Evolutionary conservation across 2,329 filamentous ascomycete species (phyloP).

Genomic region (Amauroascus niger): DNA sequence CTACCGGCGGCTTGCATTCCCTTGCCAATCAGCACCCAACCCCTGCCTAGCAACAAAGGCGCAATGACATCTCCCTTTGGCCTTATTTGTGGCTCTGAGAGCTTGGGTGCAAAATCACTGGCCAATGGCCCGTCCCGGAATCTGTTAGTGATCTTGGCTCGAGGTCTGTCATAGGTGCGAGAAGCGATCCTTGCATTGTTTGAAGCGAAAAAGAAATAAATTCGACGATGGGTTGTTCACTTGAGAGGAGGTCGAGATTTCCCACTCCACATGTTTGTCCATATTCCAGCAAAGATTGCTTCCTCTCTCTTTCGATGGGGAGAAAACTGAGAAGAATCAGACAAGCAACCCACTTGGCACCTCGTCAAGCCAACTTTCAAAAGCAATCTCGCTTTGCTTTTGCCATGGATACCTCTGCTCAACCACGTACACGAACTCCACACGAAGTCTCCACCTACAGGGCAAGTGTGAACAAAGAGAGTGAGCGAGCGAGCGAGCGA

Average conservation of each 20-base stretch:
- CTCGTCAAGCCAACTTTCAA: slow-evolving; percentile 3
- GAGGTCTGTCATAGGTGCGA: slow-evolving; percentile 3
- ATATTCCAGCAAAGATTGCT: no score
- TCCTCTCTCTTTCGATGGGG: not conserved
- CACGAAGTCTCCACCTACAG: slow-evolving; percentile 1
- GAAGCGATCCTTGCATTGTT: slow-evolving; percentile 10
- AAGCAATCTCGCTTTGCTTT: slow-evolving; percentile 6
- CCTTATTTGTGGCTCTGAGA: slow-evolving; percentile 12
- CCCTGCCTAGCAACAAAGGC: not conserved
- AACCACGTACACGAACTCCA: not conserved
- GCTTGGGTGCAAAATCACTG: slow-evolving; percentile 5
- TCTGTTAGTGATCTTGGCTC: not conserved
- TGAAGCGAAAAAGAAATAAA: not conserved
- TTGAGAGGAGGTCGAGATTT: no score
- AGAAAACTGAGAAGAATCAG: not conserved
- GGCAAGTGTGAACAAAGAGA: not conserved
- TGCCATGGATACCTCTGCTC: slow-evolving; percentile 1
- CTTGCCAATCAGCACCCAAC: slow-evolving; percentile 8
- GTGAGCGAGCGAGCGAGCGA: no score
- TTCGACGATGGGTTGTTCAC: no score
- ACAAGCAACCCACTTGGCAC: slow-evolving; percentile 1
- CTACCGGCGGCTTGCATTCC: slow-evolving; percentile 5
- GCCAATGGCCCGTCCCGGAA: slow-evolving; percentile 1
- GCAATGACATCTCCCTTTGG: slow-evolving; percentile 12
- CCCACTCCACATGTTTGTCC: slow-evolving; percentile 3